These are phyloP conservation scores for Kazachstania bromeliacearum DNA, from an alignment of 805 yeast species.

Conservation along the genomic window DNA sequence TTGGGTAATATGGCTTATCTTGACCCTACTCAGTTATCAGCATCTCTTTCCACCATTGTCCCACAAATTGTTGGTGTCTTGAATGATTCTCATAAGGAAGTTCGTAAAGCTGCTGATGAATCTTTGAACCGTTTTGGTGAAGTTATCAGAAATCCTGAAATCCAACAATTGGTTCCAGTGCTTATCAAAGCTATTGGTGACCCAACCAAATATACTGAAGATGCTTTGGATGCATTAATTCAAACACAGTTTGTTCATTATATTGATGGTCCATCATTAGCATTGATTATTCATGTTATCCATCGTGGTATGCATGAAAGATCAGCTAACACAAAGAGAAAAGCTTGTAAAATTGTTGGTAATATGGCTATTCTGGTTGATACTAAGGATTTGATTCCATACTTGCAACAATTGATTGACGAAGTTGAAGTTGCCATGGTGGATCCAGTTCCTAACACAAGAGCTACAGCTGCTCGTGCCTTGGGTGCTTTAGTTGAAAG, in stretches of 20 bases:
- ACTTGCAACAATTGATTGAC: slow-evolving; percentile 62
- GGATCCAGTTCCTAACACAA: slow-evolving; percentile 94
- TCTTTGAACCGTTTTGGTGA: slow-evolving; percentile 89
- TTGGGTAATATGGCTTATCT: slow-evolving; percentile 97
- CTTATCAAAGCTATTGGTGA: slow-evolving; percentile 90
- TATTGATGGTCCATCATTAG: slow-evolving; percentile 95
- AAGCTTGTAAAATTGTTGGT: slow-evolving; percentile 96
- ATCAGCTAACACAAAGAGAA: slow-evolving; percentile 84
- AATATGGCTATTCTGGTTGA: slow-evolving; percentile 96
- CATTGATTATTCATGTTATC: slow-evolving; percentile 86
- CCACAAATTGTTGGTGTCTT: slow-evolving; percentile 95
- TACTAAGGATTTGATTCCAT: slow-evolving; percentile 74
- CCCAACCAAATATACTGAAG: slow-evolving; percentile 84
- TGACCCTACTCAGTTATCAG: slow-evolving; percentile 87
- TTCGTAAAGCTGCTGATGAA: slow-evolving; percentile 86
- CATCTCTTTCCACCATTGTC: slow-evolving; percentile 79
- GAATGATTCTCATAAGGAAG: slow-evolving; percentile 94
- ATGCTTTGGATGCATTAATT: slow-evolving; percentile 75
- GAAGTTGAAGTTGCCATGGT: slow-evolving; percentile 93
- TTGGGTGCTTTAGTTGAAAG: slow-evolving; percentile 93
- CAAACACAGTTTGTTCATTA: slow-evolving; percentile 93
- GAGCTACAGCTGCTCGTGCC: slow-evolving; percentile 97
- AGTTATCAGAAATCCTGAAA: slow-evolving; percentile 94
- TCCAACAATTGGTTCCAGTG: slow-evolving; percentile 80
- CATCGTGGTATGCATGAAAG: slow-evolving; percentile 93